phyloP scores from a whole-genome alignment of 2,329 filamentous ascomycete genomes.

The Hypoxylon sp. region DNA sequence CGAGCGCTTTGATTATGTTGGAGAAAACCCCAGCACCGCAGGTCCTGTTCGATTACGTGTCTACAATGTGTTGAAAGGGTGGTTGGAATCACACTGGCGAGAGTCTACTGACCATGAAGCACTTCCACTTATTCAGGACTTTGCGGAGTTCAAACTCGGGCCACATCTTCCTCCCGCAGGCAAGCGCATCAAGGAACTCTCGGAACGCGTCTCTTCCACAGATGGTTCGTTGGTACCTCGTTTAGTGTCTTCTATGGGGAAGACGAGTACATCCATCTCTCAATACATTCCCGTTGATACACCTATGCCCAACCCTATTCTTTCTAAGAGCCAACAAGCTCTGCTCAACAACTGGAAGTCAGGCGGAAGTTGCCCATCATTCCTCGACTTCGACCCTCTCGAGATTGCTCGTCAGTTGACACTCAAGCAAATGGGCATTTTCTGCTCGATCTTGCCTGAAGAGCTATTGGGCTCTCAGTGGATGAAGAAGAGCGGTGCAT shows the following conservation, averaged over 20 bases:
- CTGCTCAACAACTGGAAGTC: conserved; percentile 81
- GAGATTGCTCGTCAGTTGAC: conserved; percentile 95
- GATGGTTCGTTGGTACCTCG: conserved; percentile 85
- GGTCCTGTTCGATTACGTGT: conserved; percentile 88
- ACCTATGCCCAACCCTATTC: conserved; percentile 76
- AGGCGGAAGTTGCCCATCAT: conserved; percentile 77
- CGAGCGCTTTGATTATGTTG: conserved; percentile 92
- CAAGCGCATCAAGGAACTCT: conserved; percentile 83
- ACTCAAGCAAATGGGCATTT: conserved; percentile 90
- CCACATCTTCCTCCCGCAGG: conserved; percentile 81
- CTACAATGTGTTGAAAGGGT: conserved; percentile 97
- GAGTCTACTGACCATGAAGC: conserved; percentile 84
- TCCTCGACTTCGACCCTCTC: conserved; percentile 91
- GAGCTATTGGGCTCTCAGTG: conserved; percentile 93
- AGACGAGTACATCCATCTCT: conserved; percentile 82
- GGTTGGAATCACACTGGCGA: conserved; percentile 97
- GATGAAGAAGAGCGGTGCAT: conserved; percentile 87
- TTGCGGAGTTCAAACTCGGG: conserved; percentile 81
- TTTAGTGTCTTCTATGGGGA: conserved; percentile 87
- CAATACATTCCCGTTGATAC: conserved; percentile 79
- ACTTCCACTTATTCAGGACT: conserved; percentile 81
- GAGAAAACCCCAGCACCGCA: conserved; percentile 80
- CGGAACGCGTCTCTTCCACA: conserved; percentile 80
- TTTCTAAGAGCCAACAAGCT: conserved; percentile 83
- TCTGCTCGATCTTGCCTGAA: conserved; percentile 91